phyloP scores from a whole-genome alignment of 768 basidiomycete species.

The Obba rivulosa region DNA sequence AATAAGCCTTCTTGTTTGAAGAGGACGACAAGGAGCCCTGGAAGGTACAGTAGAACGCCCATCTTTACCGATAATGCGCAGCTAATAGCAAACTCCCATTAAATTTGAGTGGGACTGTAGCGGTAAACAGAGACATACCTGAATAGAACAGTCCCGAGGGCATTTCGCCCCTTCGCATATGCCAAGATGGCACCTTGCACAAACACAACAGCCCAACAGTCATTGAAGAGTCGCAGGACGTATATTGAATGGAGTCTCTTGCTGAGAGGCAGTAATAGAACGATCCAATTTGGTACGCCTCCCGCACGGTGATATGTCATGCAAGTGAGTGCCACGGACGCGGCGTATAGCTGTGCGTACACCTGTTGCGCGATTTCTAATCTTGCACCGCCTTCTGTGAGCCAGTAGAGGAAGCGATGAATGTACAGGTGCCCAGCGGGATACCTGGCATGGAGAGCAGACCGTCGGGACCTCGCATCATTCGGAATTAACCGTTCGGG shows the following conservation, averaged over 20 bases:
- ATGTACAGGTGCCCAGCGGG: constrained; percentile 90
- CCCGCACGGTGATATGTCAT: constrained; percentile 62
- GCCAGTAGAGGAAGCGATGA: constrained; percentile 60
- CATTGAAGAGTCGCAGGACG: constrained; percentile 89
- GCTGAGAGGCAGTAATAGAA: constrained; percentile 75
- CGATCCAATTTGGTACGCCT: constrained; percentile 63
- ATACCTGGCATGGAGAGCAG: constrained; percentile 50
- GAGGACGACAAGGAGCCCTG: constrained; percentile 77
- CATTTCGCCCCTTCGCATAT: constrained; percentile 55
- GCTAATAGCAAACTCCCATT: constrained; percentile 34
- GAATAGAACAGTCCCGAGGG: constrained; percentile 60
- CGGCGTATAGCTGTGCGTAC: constrained; percentile 70
- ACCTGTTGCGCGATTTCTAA: constrained; percentile 68
- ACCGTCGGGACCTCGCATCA: not conserved
- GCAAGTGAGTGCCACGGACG: constrained; percentile 58
- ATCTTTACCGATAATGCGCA: constrained; percentile 90
- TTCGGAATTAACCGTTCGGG: not conserved
- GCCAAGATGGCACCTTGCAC: constrained; percentile 65
- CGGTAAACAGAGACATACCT: constrained; percentile 44
- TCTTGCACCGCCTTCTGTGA: constrained; percentile 59
- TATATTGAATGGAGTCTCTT: constrained; percentile 95
- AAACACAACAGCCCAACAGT: constrained; percentile 77
- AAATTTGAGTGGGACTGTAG: constrained; percentile 1
- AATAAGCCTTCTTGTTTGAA: constrained; percentile 68
- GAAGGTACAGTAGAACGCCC: constrained; percentile 87